Percentiles rank a stretch among this genome's conserved stretches.
These are phyloP conservation scores for Fusarium decemcellulare DNA, from an alignment of 2,329 filamentous ascomycete genomes.

Conservation along the genomic window DNA sequence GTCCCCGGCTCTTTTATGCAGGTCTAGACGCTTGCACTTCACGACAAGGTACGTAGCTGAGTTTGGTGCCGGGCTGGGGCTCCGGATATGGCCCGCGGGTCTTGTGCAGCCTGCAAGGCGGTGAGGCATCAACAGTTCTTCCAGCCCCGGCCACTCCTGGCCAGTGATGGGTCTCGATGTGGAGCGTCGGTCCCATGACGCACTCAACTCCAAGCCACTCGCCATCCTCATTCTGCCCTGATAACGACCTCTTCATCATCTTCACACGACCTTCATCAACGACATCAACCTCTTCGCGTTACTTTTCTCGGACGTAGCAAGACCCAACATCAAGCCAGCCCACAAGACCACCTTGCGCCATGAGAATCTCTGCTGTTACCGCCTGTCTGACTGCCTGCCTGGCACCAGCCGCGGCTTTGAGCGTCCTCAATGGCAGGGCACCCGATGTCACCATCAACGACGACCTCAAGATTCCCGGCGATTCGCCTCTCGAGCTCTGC, in stretches of 20 bases:
- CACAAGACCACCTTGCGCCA: slow-evolving; percentile 34
- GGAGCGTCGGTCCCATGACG: slow-evolving; percentile 55
- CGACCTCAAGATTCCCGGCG: slow-evolving; percentile 79
- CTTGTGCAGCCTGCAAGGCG: slow-evolving; percentile 34
- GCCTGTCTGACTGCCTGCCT: slow-evolving; percentile 62
- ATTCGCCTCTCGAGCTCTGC: slow-evolving; percentile 90
- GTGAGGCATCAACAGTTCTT: slow-evolving; percentile 45
- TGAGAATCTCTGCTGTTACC: slow-evolving; percentile 58
- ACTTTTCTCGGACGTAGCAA: slow-evolving; percentile 1
- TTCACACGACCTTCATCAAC: slow-evolving; percentile 25
- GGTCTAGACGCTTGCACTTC: slow-evolving; percentile 20
- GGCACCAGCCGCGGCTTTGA: slow-evolving; percentile 61
- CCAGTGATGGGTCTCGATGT: slow-evolving; percentile 42
- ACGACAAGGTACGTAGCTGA: slow-evolving; percentile 20
- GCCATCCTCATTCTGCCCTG: slow-evolving; percentile 43
- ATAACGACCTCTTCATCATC: slow-evolving; percentile 43
- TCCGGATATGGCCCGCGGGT: slow-evolving; percentile 31
- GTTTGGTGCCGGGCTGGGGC: slow-evolving; percentile 12
- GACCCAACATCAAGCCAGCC: neutral
- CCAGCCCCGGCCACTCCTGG: slow-evolving; percentile 27
- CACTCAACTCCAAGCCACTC: slow-evolving; percentile 49
- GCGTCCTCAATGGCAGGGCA: slow-evolving; percentile 54
- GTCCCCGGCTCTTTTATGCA: slow-evolving; percentile 6
- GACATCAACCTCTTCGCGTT: slow-evolving; percentile 17
- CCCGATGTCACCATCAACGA: slow-evolving; percentile 60